Base-by-base conservation (phyloP, 2,329 filamentous ascomycete species). In the Dactylellina haptotyla region DNA sequence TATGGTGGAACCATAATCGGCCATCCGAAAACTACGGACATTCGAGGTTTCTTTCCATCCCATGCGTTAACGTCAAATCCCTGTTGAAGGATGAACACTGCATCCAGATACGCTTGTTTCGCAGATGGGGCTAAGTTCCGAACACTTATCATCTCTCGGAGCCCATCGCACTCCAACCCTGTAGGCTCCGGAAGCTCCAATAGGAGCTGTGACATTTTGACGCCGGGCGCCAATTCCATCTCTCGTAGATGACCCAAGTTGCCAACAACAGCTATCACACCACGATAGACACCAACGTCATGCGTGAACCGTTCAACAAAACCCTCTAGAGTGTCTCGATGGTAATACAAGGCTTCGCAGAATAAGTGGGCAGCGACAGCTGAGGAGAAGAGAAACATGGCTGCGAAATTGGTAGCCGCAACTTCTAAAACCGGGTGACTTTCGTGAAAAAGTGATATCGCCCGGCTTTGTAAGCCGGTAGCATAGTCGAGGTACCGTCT, bases 321-420 rank as follows among this genome's bases (percentile, higher is more conserved):
- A 37, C 75, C 70, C 32, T 81, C 79, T 37, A 85, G 83, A 43
- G 80, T 76, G 14, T 75, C 56, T 14, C 79, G 79, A 41, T 83
- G 80, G 58, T 81, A 79, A 64, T 79, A 75, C 1, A 85, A 79
- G 1, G 82, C 82, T 61, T 87, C 84, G 75, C 82, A 84, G 2
- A 87, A 80, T 39, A 83, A 81, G 58, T 86, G 84, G 4, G 85
- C 79, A 41, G 83, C 82, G 0, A 84, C 76, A 3, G 82, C 67
- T 16, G 80, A 78, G 3, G 83, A 81, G 76, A 84, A 85, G n/a
- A 84, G 77, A 62, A 84, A 83, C 12, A 82, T 79, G 1, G 82
- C 80, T 18, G 83, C 77, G 39, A 79, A 81, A 51, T 79, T 79
- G 6, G 80, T 78, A 0, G 66, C 26, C 0, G 75, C 75, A 9